Evolutionary conservation across 345 rosid genomes (phyloP).

Genomic region (Conringia planisiliqua): DNA sequence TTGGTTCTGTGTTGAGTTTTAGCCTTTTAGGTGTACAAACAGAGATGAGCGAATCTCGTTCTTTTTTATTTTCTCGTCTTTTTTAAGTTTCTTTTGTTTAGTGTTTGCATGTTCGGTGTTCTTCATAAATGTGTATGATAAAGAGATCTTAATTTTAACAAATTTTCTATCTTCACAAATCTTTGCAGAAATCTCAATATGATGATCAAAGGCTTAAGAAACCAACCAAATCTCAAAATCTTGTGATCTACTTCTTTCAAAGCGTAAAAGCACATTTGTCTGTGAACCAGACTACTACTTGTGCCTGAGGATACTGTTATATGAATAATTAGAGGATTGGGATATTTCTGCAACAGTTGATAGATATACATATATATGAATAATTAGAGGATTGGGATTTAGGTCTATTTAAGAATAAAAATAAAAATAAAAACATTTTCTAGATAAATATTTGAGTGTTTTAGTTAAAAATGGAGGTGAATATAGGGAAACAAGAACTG

Average conservation of each 20-base stretch:
- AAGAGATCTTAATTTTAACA: conserved; percentile 13
- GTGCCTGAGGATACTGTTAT: neutral
- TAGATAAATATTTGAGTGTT: no score
- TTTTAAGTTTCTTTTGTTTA: neutral
- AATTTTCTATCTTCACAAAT: neutral
- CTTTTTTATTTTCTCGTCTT: neutral
- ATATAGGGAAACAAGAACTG: no score
- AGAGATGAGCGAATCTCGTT: conserved; percentile 19
- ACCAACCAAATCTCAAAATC: neutral
- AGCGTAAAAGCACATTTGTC: neutral
- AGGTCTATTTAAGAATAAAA: no score
- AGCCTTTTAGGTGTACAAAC: conserved; percentile 10
- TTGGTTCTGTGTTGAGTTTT: conserved; percentile 12
- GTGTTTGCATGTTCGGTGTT: conserved; percentile 15
- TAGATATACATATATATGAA: no score
- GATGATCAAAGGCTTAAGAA: neutral
- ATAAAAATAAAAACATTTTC: no score
- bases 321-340: no score
- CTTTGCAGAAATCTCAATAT: neutral
- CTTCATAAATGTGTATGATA: conserved; percentile 21
- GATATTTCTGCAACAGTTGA: no score
- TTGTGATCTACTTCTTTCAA: neutral
- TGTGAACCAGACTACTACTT: neutral
- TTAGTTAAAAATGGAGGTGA: no score
- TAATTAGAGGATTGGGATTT: no score